Evolutionary conservation across 306 rosid genomes (phyloP), one percentile per base, ranked within the genome.

Genomic region (Glycyrrhiza uralensis): DNA sequence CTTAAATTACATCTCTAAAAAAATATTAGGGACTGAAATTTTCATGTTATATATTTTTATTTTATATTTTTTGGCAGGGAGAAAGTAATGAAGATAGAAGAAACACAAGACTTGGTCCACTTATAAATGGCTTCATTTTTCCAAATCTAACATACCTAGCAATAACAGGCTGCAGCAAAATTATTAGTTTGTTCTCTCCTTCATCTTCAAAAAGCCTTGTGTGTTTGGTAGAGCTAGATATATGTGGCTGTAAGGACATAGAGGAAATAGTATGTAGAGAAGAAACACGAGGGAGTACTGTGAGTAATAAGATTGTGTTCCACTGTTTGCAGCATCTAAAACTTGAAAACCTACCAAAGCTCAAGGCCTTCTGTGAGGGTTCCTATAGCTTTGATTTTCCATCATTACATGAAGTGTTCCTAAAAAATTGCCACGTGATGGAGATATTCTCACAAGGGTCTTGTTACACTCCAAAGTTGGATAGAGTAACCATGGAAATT

Each of bases 331-430:
- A 55, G 3, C n/a, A 15, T 39, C 56, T 71, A 8, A 71, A 71
- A 41, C 56, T 55, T 26, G 56, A 71, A 56, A 36, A 26, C 17
- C 56, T 71, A 8, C 44, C 54, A 18, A 71, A 55, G 42, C 32
- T 71, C 39, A 42, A 20, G 39, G 76, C 56, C 56, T 71, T 71
- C 26, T 71, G 66, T 23, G 38, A 55, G 1, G 66, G 66, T 54
- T 70, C 41, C 23, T 70, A 39, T 55, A 66, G 24, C 42, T 54
- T 70, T 4, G 66, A 55, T 54, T 70, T 70, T 32, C 76, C 76
- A 70, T 54, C 50, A 15, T 30, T 70, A 2, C 54, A 55, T n/a
- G 66, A 55, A 56, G 66, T 71, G 0, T 9, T 11, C 35, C 32
- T 71, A 15, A 51, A 51, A 55, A 17, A 71, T 39, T 71, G 76